Evolutionary conservation across 2,329 filamentous ascomycete species (phyloP), one percentile per base, ranked within the genome.

Genomic region (Aspergillus aculeatinus): DNA sequence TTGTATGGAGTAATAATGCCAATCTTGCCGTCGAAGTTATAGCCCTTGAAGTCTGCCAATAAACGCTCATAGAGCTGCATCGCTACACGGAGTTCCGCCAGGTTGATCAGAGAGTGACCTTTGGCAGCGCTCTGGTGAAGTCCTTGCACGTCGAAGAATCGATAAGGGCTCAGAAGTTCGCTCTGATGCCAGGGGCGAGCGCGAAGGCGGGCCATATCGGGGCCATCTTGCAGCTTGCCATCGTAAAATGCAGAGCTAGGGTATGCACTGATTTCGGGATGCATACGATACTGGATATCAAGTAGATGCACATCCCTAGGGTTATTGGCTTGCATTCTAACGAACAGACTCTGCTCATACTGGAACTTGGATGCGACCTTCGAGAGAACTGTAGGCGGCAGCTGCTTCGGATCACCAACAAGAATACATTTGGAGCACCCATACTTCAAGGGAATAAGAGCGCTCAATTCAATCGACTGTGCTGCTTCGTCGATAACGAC

Each of bases 221-320:
- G 85, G 25, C 96, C 95, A 74, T 99, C 92, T 64, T 93, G 81
- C 11, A 99, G 85, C 64, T 87, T 86, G 29, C 91, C 87, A 72
- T 98, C 92, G 78, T 99, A 99, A 78, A 99, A 99, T 55, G 93
- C 89, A 67, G 84, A 81, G 74, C 92, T 96, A 1, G 96, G 95
- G 75, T 97, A 99, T 55, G 82, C 76, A 75, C 92, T 96, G 73
- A 99, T 99, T 67, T 95, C 91, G 0, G 96, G 95, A 78, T 99
- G 95, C 96, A 99, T 99, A 77, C 95, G 95, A 74, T 99, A 99
- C 73, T 99, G 95, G 58, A 90, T 95, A 72, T 98, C 94, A n/a
- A 99, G 86, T 27, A 99, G 83, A 79, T 99, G 94, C 16, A 99
- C 88, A 65, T 96, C 89, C 33, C 90, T 82, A 0, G 92, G 91